Base-by-base conservation (phyloP, 768 basidiomycete species). In the Hygrocybe punicea region DNA sequence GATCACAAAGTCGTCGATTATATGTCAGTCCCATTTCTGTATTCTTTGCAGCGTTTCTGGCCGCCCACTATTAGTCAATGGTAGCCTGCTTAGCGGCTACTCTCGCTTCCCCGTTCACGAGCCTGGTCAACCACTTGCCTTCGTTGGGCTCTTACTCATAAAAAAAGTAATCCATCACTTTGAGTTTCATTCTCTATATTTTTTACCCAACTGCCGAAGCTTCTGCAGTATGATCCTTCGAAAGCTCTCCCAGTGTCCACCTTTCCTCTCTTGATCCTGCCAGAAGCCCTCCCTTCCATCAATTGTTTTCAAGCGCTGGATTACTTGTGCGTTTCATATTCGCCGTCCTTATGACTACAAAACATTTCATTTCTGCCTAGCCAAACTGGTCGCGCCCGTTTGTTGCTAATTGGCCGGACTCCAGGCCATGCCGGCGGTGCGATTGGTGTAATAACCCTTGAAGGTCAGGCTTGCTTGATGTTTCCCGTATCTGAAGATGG, bases 291-390 rank as follows among this genome's bases (percentile, higher is more conserved):
- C 40, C 92, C 93, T 0, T 80, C 82, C 9, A 95, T 97, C 67
- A 95, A 92, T 64, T 97, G 91, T 65, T 93, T 97, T 76, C 93
- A 98, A 68, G 93, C 93, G 0, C 72, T 98, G 46, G 93, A 97
- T 68, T 96, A 94, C 67, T 95, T 91, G 89, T 91, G 64, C 36
- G 82, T 65, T 14, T 45, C n/a, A 4, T 3, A 4, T 6, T 10
- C 17, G 3, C 17, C 10, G 11, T 24, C n/a, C 9, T 33, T 10
- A n/a, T n/a, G n/a, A n/a, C n/a, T n/a, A n/a, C n/a, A 49, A n/a
- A 2, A 7, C 23, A 10, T 13, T 4, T n/a, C 4, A 2, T 23
- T 10, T 23, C 8, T n/a, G n/a, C 9, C 19, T 51, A 91, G 89
- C 73, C 96, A 97, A 79, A 95, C 94, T 0, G 96, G 96, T 2